A percentile compares a stretch with the other conserved stretches of the same genome.
phyloP scores from a whole-genome alignment of 208 protist species.

The Leishmania braziliensis region DNA sequence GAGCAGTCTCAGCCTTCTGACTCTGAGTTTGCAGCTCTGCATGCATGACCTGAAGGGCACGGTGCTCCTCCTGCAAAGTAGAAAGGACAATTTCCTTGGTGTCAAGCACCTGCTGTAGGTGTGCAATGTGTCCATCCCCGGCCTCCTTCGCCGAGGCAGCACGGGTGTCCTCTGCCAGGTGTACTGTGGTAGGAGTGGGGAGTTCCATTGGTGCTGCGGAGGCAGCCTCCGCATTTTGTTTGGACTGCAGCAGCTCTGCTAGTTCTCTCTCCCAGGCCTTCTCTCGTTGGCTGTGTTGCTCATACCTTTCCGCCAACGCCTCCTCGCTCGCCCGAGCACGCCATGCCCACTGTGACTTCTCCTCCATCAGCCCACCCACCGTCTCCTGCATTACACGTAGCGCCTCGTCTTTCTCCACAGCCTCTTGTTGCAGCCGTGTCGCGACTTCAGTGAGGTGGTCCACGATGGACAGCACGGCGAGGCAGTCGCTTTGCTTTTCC shows the following conservation, averaged over 20 bases:
- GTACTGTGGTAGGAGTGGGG: neutral
- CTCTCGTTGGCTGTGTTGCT: slow-evolving; percentile 21
- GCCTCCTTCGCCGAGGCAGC: neutral
- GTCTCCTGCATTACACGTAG: slow-evolving; percentile 13
- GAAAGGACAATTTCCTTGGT: neutral
- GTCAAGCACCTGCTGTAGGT: slow-evolving; percentile 8
- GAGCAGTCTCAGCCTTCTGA: neutral
- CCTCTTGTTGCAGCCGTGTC: slow-evolving; percentile 17
- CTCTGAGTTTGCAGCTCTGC: slow-evolving; percentile 20
- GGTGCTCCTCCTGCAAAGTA: slow-evolving; percentile 14
- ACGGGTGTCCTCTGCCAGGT: neutral
- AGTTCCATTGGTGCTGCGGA: neutral
- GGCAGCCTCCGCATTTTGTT: neutral
- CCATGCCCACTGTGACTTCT: slow-evolving; percentile 29
- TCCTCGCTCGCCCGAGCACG: slow-evolving; percentile 24
- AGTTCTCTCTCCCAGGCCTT: slow-evolving; percentile 26
- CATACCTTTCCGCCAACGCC: slow-evolving; percentile 27
- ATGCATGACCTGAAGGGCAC: slow-evolving; percentile 6
- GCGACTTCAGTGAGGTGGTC: slow-evolving; percentile 19
- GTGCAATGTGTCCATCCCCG: slow-evolving; percentile 1
- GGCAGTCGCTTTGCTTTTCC: slow-evolving; percentile 28
- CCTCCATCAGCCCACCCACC: slow-evolving; percentile 17
- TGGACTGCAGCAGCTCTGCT: slow-evolving; percentile 12
- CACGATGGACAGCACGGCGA: slow-evolving; percentile 21
- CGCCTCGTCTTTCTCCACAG: slow-evolving; percentile 18